These are phyloP conservation scores for Xylaria sp. DNA, from an alignment of 2,329 filamentous ascomycete species.

Conservation along the genomic window DNA sequence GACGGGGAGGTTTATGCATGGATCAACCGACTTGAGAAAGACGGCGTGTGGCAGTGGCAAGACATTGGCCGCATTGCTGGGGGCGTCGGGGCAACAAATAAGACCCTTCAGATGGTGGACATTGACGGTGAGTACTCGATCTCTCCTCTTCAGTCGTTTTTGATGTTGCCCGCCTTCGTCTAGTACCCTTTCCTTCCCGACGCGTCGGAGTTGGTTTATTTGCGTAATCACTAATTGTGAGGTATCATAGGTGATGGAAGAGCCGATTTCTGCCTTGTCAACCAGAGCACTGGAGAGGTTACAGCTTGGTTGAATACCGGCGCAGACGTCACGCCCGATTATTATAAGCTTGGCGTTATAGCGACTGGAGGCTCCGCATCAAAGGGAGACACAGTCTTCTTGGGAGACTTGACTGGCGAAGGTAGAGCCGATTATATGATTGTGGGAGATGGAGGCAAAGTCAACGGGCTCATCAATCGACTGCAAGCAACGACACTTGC, in stretches of 20 bases:
- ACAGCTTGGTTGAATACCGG: slow-evolving; percentile 20
- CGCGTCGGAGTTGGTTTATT: no score
- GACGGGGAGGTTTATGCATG: background rate
- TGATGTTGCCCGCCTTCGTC: background rate
- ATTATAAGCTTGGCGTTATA: slow-evolving; percentile 9
- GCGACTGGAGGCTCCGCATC: background rate
- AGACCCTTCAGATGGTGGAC: slow-evolving; percentile 19
- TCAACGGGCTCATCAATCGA: slow-evolving; percentile 1
- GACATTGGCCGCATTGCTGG: slow-evolving; percentile 10
- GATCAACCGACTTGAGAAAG: slow-evolving; percentile 9
- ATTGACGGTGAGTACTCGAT: slow-evolving; percentile 7
- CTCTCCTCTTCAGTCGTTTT: background rate
- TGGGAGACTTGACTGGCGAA: slow-evolving; percentile 17
- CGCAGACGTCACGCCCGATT: background rate
- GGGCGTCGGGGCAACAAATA: background rate
- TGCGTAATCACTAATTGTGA: background rate
- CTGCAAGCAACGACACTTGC: background rate
- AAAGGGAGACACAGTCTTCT: background rate
- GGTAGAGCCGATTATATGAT: slow-evolving; percentile 23
- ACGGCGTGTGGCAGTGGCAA: slow-evolving; percentile 19
- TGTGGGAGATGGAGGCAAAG: slow-evolving; percentile 5
- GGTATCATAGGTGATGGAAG: slow-evolving; percentile 17
- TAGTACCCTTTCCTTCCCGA: background rate
- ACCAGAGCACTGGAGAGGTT: slow-evolving; percentile 1
- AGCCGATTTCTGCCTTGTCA: slow-evolving; percentile 11